Base-by-base conservation (phyloP, 2,329 filamentous ascomycete genomes). In the Lasiodiplodia citricola region DNA sequence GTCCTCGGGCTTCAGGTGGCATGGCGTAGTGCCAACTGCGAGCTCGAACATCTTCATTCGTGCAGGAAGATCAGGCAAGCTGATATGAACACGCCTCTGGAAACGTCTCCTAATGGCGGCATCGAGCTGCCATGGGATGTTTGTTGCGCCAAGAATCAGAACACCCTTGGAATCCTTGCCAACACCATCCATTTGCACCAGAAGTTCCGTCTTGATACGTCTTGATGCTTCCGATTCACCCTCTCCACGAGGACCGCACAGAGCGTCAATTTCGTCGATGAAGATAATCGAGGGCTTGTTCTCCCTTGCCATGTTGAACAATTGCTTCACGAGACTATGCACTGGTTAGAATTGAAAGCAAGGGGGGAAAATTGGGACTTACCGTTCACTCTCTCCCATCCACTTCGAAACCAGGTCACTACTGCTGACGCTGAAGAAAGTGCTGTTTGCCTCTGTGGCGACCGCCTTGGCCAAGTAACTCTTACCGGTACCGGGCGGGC, bases 321-420 rank as follows among this genome's bases (percentile, higher is more conserved):
- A 87, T 72, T 97, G 92, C 78, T 98, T 98, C 68, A 99, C 96
- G 74, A 99, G 87, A 76, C 94, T 96, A 75, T 58, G 18, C 21
- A 7, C 23, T 63, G 2, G 28, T 64, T 38, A 64, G 60, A 14
- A 74, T 37, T 73, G 71, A 54, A 69, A 25, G 31, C 16, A 52
- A 13, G 13, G 44, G 52, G 37, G 18, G 10, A 7, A 2, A 10
- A 21, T 28, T 25, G n/a, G 68, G n/a, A 74, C 85, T 60, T 83
- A 96, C 93, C 94, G 89, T 88, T 99, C 96, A 85, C 92, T 96
- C 82, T 99, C 96, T 84, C 96, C 96, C 96, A 99, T 99, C 96
- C 96, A 99, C 80, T 99, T 99, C 80, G 93, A 97, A 70, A 99
- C 96, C 80, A 99, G 81, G 79, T 99, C 96, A 78, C 93, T 97